Percentiles rank a stretch among this genome's conserved stretches.
These are phyloP conservation scores for Saccharum hybrid DNA, from an alignment of 202 grass and related monocot genomes.

Conservation along the genomic window DNA sequence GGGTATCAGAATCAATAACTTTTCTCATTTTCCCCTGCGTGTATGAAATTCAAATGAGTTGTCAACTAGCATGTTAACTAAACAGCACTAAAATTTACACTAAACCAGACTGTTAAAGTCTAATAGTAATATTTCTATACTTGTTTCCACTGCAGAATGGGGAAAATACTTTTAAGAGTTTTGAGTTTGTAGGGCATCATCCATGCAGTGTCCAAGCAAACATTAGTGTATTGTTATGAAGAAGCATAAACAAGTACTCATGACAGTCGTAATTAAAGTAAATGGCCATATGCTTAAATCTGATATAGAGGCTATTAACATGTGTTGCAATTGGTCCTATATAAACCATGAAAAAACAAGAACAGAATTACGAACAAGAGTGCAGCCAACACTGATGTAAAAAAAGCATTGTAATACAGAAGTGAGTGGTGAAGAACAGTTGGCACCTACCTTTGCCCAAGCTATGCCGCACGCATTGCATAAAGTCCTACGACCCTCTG, in stretches of 20 bases:
- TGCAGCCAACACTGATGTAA: constrained; percentile 13
- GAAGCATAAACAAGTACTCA: background rate
- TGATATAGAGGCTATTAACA: constrained; percentile 25
- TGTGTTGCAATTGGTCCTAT: background rate
- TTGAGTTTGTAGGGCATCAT: background rate
- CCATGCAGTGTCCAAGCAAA: background rate
- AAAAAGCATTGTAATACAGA: background rate
- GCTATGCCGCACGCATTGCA: too few relatives aligned
- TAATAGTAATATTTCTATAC: background rate
- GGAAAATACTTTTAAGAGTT: background rate
- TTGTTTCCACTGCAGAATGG: constrained; percentile 8
- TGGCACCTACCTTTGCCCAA: too few relatives aligned
- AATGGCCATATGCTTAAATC: background rate
- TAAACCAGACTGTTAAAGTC: background rate
- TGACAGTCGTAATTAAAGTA: background rate
- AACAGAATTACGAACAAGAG: background rate
- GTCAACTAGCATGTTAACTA: constrained; percentile 30
- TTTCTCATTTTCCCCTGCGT: constrained; percentile 85
- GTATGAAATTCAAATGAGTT: constrained; percentile 45
- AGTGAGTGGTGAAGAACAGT: too few relatives aligned
- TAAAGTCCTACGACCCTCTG: too few relatives aligned
- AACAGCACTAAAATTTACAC: constrained; percentile 25
- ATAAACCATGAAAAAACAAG: constrained; percentile 10
- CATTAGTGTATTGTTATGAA: background rate
- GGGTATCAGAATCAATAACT: constrained; percentile 70